phyloP scores from a whole-genome alignment of 495 filamentous ascomycete species.

The Aspergillus egyptiacus region DNA sequence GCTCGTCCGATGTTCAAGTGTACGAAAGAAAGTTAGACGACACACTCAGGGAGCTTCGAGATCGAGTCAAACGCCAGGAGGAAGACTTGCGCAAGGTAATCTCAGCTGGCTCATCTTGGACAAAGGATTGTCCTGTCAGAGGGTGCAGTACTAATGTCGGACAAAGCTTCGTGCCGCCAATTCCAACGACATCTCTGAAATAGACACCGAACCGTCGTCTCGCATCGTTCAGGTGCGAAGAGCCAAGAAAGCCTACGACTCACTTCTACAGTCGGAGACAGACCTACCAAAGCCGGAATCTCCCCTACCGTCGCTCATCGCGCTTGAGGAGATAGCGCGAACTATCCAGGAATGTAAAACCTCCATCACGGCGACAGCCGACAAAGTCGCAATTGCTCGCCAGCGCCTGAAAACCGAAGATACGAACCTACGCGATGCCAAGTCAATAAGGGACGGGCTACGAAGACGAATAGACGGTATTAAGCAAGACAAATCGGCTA shows the following conservation, averaged over 20 bases:
- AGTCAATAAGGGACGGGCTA: constrained; percentile 47
- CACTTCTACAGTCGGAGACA: constrained; percentile 52
- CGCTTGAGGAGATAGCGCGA: constrained; percentile 56
- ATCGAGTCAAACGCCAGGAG: constrained; percentile 59
- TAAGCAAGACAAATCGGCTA: constrained; percentile 45
- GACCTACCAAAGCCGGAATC: constrained; percentile 61
- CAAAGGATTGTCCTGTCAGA: too few relatives aligned
- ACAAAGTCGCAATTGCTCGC: constrained; percentile 47
- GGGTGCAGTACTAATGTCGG: constrained; percentile 13
- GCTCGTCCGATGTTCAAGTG: constrained; percentile 28
- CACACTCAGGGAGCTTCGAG: constrained; percentile 59
- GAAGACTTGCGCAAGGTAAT: constrained; percentile 51
- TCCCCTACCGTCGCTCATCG: constrained; percentile 63
- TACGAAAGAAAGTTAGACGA: constrained; percentile 53
- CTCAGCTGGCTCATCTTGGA: background rate
- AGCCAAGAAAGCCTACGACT: constrained; percentile 60
- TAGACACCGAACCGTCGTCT: constrained; percentile 33
- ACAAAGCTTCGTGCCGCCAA: constrained; percentile 40
- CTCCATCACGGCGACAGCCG: constrained; percentile 49
- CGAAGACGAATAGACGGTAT: constrained; percentile 53
- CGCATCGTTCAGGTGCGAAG: constrained; percentile 49
- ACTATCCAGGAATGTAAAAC: constrained; percentile 57
- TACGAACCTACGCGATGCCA: constrained; percentile 54
- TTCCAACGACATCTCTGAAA: constrained; percentile 37
- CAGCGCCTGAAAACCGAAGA: constrained; percentile 54